Conservation (phyloP, 805 yeast species). For the Lachancea lanzarotensis region DNA sequence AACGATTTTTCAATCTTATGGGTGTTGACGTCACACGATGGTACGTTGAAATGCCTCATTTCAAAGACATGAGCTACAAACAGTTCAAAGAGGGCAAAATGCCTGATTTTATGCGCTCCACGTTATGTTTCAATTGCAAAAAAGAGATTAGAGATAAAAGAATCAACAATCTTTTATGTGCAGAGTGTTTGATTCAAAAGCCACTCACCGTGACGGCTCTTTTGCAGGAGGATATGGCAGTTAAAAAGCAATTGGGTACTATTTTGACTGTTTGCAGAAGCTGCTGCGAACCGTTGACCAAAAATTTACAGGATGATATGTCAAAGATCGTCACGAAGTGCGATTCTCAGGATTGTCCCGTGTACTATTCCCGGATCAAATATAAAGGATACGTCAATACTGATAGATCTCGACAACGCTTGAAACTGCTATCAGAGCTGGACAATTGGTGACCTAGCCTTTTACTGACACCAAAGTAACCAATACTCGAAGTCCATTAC, state of each 20-base stretch:
- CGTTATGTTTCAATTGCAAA: slow-evolving; percentile 29
- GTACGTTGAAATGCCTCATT: slow-evolving; percentile 63
- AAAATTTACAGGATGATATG: slow-evolving; percentile 24
- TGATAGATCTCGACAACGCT: slow-evolving; percentile 9
- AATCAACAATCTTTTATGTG: slow-evolving; percentile 30
- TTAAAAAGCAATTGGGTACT: slow-evolving; percentile 27
- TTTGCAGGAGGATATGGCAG: slow-evolving; percentile 3
- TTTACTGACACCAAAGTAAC: neutral
- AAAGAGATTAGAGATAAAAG: slow-evolving; percentile 19
- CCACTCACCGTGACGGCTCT: slow-evolving; percentile 3
- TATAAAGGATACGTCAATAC: slow-evolving; percentile 29
- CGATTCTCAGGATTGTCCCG: slow-evolving; percentile 57
- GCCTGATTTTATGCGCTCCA: slow-evolving; percentile 20
- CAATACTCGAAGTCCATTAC: too few relatives aligned
- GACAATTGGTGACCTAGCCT: slow-evolving; percentile 18
- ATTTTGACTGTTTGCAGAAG: slow-evolving; percentile 33
- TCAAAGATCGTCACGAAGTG: slow-evolving; percentile 37
- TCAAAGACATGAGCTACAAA: slow-evolving; percentile 5
- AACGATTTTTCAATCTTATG: slow-evolving; percentile 69
- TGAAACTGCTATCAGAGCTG: slow-evolving; percentile 11
- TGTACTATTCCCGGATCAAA: slow-evolving; percentile 50
- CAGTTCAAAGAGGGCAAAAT: slow-evolving; percentile 5
- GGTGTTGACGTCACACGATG: slow-evolving; percentile 78
- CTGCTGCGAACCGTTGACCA: slow-evolving; percentile 29
- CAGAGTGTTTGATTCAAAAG: slow-evolving; percentile 1